Evolutionary conservation across 306 rosid genomes (phyloP).

Genomic region (Sphenostylis stenocarpa): DNA sequence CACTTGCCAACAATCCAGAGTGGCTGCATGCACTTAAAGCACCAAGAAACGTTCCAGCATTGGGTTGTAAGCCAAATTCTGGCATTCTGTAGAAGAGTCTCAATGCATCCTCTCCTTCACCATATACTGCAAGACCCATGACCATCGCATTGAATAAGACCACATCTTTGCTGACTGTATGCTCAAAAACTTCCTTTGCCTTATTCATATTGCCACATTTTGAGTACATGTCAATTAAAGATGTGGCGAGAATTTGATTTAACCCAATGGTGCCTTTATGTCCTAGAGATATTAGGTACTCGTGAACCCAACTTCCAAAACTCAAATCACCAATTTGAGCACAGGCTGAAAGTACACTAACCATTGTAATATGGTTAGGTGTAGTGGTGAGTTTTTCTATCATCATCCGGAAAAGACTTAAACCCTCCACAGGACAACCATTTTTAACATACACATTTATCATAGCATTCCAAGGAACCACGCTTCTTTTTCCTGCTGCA

Average conservation of each 20-base stretch:
- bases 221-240: slow-evolving; percentile 67
- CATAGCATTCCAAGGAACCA: slow-evolving; percentile 64
- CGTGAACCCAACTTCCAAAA: slow-evolving; percentile 61
- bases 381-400: slow-evolving; percentile 32
- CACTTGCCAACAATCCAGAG: slow-evolving; percentile 52
- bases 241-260: slow-evolving; percentile 63
- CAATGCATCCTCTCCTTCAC: slow-evolving; percentile 60
- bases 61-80: slow-evolving; percentile 50
- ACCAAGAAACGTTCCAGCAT: slow-evolving; percentile 57
- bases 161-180: slow-evolving; percentile 50
- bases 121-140: slow-evolving; percentile 67
- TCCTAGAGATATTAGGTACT: slow-evolving; percentile 45
- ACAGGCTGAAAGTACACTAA: slow-evolving; percentile 68
- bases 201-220: slow-evolving; percentile 60
- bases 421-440: slow-evolving; percentile 54
- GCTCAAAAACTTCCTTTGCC: slow-evolving; percentile 63
- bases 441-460: slow-evolving; percentile 60
- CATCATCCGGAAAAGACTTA: slow-evolving; percentile 52
- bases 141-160: slow-evolving; percentile 67
- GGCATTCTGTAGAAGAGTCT: slow-evolving; percentile 49
- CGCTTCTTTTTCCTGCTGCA: slow-evolving; percentile 43
- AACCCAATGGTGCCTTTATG: slow-evolving; percentile 43
- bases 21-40: slow-evolving; percentile 62
- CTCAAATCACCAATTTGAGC: slow-evolving; percentile 66
- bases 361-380: slow-evolving; percentile 65